These are phyloP conservation scores for Whalleya microplaca DNA, from an alignment of 2,329 filamentous ascomycete species.

Conservation along the genomic window DNA sequence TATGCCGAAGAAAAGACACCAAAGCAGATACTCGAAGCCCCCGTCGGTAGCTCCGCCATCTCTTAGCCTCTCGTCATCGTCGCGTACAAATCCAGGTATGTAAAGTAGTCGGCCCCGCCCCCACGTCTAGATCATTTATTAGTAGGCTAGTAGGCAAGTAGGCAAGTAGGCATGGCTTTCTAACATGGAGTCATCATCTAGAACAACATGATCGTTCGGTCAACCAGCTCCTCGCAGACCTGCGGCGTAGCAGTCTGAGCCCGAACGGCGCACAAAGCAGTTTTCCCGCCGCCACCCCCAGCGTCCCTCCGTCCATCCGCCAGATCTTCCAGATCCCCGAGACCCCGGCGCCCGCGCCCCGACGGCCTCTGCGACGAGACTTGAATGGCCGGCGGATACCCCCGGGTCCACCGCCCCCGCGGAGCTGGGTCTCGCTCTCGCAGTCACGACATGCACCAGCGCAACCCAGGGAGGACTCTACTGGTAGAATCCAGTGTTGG, in stretches of 20 bases:
- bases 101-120: neutral
- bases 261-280: slow-evolving; percentile 32
- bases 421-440: too few species aligned
- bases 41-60: slow-evolving; percentile 57
- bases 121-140: too few species aligned
- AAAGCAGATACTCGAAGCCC: slow-evolving; percentile 61
- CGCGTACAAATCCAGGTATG: slow-evolving; percentile 34
- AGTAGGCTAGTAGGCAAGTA: too few species aligned
- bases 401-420: too few species aligned
- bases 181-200: slow-evolving; percentile 17
- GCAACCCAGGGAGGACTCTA: slow-evolving; percentile 18
- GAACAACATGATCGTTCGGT: slow-evolving; percentile 49
- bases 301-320: slow-evolving; percentile 61
- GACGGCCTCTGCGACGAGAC: slow-evolving; percentile 50
- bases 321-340: slow-evolving; percentile 64
- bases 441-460: slow-evolving; percentile 35
- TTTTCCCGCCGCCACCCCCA: slow-evolving; percentile 46
- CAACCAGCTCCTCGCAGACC: slow-evolving; percentile 62
- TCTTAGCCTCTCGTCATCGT: slow-evolving; percentile 44
- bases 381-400: too few species aligned
- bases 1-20: slow-evolving; percentile 69
- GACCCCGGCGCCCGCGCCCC: slow-evolving; percentile 54
- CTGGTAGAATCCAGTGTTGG: slow-evolving; percentile 26
- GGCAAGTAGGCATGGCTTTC: too few species aligned
- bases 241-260: slow-evolving; percentile 52